Conservation (phyloP, 106 monocot species). For the Posidonia australis region DNA sequence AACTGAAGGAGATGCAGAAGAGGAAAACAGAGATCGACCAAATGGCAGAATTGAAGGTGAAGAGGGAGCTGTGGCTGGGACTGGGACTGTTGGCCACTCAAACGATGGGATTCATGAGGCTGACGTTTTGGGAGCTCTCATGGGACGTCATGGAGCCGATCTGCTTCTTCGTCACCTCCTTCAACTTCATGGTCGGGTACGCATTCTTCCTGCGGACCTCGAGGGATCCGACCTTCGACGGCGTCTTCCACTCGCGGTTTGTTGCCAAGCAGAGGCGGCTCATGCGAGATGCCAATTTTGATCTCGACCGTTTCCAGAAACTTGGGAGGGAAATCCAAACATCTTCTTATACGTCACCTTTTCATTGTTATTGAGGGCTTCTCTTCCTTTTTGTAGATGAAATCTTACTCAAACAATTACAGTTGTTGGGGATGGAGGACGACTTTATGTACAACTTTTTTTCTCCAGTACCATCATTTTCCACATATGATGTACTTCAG, state of each 20-base stretch:
- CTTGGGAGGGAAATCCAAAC: conserved; percentile 17
- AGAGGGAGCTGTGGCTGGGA: conserved; percentile 58
- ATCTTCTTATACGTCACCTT: too few species aligned
- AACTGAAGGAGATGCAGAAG: conserved; percentile 40
- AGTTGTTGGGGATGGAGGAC: too few species aligned
- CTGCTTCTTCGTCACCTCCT: conserved; percentile 70
- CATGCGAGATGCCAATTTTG: conserved; percentile 42
- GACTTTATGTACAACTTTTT: too few species aligned
- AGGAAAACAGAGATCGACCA: conserved; percentile 38
- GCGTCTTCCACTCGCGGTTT: conserved; percentile 54
- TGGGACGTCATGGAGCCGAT: conserved; percentile 94
- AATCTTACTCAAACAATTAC: too few species aligned
- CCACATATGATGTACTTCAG: too few species aligned
- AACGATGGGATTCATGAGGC: conserved; percentile 57
- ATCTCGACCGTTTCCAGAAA: conserved; percentile 29
- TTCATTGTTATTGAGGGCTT: too few species aligned
- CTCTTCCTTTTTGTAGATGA: too few species aligned
- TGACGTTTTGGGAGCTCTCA: conserved; percentile 80
- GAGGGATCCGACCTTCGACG: conserved; percentile 65
- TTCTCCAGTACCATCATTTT: too few species aligned
- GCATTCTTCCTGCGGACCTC: conserved; percentile 65
- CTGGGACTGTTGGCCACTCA: conserved; percentile 40
- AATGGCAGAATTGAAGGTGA: conserved; percentile 24
- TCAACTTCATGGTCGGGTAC: conserved; percentile 72
- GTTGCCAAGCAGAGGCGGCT: conserved; percentile 39